These are phyloP conservation scores for Acanthamoeba castellanii DNA, from an alignment of 208 protist genomes.

Conservation along the genomic window DNA sequence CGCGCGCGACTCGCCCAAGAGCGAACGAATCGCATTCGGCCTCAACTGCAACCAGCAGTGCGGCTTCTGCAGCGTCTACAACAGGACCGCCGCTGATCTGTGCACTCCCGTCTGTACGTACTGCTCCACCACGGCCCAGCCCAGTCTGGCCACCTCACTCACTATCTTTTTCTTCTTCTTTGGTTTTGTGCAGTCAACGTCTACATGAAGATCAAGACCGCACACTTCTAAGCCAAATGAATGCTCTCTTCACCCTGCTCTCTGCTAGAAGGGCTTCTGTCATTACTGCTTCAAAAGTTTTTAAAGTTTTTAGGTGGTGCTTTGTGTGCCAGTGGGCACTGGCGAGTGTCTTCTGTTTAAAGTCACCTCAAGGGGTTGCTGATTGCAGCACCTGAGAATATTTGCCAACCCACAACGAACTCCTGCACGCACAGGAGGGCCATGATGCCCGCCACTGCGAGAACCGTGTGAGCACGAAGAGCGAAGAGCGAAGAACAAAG, in stretches of 20 bases:
- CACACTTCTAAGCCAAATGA: too few relatives aligned
- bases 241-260: too few relatives aligned
- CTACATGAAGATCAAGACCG: not conserved
- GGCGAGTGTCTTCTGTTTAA: too few relatives aligned
- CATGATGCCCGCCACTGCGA: conserved; percentile 82
- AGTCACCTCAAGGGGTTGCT: too few relatives aligned
- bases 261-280: too few relatives aligned
- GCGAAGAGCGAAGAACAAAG: not conserved
- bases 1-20: conserved; percentile 37
- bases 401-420: too few relatives aligned
- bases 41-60: conserved; percentile 42
- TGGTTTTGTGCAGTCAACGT: conserved; percentile 1
- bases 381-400: too few relatives aligned
- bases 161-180: not conserved
- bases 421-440: conserved; percentile 78
- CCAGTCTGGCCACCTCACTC: not conserved
- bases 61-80: not conserved
- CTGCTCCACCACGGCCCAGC: not conserved
- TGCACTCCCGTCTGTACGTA: conserved; percentile 31
- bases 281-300: too few relatives aligned
- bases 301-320: too few relatives aligned
- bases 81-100: not conserved
- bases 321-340: too few relatives aligned
- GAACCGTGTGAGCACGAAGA: not conserved
- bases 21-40: not conserved